These are phyloP conservation scores for Penicillium brevicompactum DNA, from an alignment of 2,329 filamentous ascomycete genomes.

Conservation along the genomic window DNA sequence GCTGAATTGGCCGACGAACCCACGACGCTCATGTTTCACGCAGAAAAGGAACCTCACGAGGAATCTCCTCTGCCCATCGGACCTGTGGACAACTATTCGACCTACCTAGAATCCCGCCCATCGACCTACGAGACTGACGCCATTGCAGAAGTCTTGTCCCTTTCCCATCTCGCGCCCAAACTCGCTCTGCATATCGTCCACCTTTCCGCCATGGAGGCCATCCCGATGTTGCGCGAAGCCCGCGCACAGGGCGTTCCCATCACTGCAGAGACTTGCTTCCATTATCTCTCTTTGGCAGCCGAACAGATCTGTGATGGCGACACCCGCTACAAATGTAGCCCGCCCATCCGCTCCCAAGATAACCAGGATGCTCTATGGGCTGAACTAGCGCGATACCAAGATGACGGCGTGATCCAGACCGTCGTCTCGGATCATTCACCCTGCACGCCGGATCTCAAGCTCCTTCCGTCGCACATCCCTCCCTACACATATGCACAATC, in stretches of 20 bases:
- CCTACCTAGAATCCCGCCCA: conserved; percentile 88
- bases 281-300: conserved; percentile 83
- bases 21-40: conserved; percentile 99
- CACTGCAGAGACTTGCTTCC: conserved; percentile 93
- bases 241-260: conserved; percentile 75
- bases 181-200: conserved; percentile 93
- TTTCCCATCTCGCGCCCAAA: conserved; percentile 76
- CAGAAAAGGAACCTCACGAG: conserved; percentile 88
- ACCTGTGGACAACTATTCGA: conserved; percentile 61
- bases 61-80: conserved; percentile 32
- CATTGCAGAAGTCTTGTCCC: conserved; percentile 79
- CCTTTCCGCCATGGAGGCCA: conserved; percentile 81
- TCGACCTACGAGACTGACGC: conserved; percentile 89
- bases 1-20: conserved; percentile 74
- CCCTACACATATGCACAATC: conserved; percentile 28
- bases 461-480: conserved; percentile 73
- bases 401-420: conserved; percentile 82
- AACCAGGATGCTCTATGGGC: conserved; percentile 89
- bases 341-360: conserved; percentile 76
- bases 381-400: conserved; percentile 64
- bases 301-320: conserved; percentile 83
- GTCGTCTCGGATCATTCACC: conserved; percentile 95
- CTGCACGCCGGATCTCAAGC: conserved; percentile 91
- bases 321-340: conserved; percentile 92
- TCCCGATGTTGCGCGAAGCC: conserved; percentile 76